phyloP scores from a whole-genome alignment of 441 rosid genomes.

The Aquilaria agallochum region DNA sequence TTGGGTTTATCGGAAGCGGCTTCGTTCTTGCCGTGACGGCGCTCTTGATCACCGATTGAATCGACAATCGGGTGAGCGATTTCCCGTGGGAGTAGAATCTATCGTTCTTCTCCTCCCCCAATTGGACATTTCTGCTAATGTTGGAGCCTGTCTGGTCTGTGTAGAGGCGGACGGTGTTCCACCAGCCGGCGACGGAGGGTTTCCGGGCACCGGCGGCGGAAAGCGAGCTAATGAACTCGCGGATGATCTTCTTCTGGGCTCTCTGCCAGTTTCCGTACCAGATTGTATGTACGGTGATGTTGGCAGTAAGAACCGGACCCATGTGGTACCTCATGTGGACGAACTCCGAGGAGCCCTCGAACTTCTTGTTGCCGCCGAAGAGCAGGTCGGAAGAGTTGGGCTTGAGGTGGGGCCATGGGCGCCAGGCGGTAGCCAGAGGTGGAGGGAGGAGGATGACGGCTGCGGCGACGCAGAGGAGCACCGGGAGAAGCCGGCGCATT shows the following conservation, averaged over 20 bases:
- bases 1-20: slow-evolving; percentile 74
- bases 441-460: slow-evolving; percentile 25
- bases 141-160: slow-evolving; percentile 89
- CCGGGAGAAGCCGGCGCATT: slow-evolving; percentile 32
- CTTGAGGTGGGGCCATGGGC: slow-evolving; percentile 64
- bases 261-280: slow-evolving; percentile 92
- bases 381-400: slow-evolving; percentile 52
- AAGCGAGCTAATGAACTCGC: slow-evolving; percentile 82
- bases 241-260: slow-evolving; percentile 77
- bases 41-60: slow-evolving; percentile 82
- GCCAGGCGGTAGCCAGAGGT: slow-evolving; percentile 43
- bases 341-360: slow-evolving; percentile 97
- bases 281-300: slow-evolving; percentile 81
- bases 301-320: slow-evolving; percentile 90
- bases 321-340: slow-evolving; percentile 85
- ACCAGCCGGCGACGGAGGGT: slow-evolving; percentile 91
- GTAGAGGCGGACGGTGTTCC: slow-evolving; percentile 85
- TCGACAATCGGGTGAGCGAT: slow-evolving; percentile 66
- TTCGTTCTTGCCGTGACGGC: slow-evolving; percentile 58
- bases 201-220: slow-evolving; percentile 47
- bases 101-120: slow-evolving; percentile 82
- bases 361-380: slow-evolving; percentile 63
- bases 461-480: slow-evolving; percentile 26
- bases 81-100: slow-evolving; percentile 90
- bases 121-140: slow-evolving; percentile 53